A percentile compares a stretch with the other conserved stretches of the same genome.
These are phyloP conservation scores for Papiliotrema laurentii DNA, from an alignment of 1,284 basidiomycete species.

Conservation along the genomic window DNA sequence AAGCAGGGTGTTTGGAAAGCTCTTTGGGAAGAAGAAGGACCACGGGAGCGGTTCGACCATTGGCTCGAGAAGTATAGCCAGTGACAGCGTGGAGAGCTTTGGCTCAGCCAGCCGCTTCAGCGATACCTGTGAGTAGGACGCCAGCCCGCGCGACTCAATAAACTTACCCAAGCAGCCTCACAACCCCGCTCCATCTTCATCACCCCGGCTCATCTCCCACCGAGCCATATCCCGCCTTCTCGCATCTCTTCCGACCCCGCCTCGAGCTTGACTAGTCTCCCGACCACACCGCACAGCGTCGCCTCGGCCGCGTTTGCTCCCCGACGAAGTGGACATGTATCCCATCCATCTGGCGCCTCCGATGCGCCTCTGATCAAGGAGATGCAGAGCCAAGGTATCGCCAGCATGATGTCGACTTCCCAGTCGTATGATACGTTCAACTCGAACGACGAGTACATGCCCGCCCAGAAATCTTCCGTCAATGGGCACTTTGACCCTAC, in stretches of 20 bases:
- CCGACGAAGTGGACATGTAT: background rate
- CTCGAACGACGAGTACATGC: background rate
- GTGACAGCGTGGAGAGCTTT: constrained; percentile 1
- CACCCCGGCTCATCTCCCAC: background rate
- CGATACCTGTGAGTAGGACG: constrained; percentile 1
- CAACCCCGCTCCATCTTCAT: background rate
- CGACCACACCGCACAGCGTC: background rate
- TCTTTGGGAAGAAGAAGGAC: constrained; percentile 8
- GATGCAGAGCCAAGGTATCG: background rate
- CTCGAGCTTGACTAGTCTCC: background rate
- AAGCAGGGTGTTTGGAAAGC: constrained; percentile 2
- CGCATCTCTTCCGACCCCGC: background rate
- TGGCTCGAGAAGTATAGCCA: background rate
- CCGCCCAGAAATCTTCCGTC: background rate
- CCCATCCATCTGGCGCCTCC: background rate
- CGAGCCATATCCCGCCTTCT: background rate
- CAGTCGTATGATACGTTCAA: background rate
- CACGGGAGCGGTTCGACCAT: background rate
- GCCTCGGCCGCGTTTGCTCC: background rate
- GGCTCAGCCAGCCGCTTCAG: background rate
- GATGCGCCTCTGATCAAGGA: background rate
- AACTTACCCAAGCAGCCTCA: too few relatives aligned
- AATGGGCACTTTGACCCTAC: background rate
- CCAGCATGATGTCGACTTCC: background rate
- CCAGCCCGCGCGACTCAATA: background rate